These are phyloP conservation scores for Malus sieversii DNA, from an alignment of 306 rosid genomes.

Conservation along the genomic window DNA sequence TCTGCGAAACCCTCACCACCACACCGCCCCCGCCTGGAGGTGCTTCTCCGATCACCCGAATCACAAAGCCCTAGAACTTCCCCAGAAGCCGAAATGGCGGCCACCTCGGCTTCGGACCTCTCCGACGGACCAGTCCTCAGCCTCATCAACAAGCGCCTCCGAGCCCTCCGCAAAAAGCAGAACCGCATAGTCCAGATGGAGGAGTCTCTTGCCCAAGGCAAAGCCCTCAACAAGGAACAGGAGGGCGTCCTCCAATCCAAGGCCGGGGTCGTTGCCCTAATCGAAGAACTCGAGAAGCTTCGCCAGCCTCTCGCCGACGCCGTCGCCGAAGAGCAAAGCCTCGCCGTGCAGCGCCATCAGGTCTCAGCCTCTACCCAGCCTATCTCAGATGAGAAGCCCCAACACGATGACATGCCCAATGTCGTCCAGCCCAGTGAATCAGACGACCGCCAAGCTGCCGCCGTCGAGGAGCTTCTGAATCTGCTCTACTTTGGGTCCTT, in stretches of 20 bases:
- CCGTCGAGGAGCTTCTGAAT: conserved; percentile 65
- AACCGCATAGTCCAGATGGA: conserved; percentile 75
- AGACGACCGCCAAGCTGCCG: conserved; percentile 14
- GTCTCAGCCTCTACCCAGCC: conserved; percentile 18
- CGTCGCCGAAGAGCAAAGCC: conserved; percentile 54
- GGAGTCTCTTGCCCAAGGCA: conserved; percentile 66
- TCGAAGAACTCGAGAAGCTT: conserved; percentile 93
- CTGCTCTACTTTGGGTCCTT: conserved; percentile 83
- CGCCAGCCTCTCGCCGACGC: conserved; percentile 74
- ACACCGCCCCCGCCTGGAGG: conserved; percentile 21
- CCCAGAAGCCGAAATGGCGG: conserved; percentile 39
- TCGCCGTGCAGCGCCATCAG: conserved; percentile 33
- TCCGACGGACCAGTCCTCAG: conserved; percentile 84
- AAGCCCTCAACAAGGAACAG: conserved; percentile 69
- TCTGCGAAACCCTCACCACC: conserved; percentile 4
- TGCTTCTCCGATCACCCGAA: conserved; percentile 1
- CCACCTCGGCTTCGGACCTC: conserved; percentile 45
- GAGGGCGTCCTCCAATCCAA: conserved; percentile 81
- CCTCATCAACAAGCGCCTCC: conserved; percentile 88
- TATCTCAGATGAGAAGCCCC: conserved; percentile 5
- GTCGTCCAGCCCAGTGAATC: neutral
- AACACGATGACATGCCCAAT: neutral
- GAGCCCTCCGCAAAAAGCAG: conserved; percentile 65
- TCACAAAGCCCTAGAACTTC: neutral
- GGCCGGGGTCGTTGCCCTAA: conserved; percentile 37